These are phyloP conservation scores for Nitzschia sp. DNA, from an alignment of 108 stramenopile species.

Conservation along the genomic window DNA sequence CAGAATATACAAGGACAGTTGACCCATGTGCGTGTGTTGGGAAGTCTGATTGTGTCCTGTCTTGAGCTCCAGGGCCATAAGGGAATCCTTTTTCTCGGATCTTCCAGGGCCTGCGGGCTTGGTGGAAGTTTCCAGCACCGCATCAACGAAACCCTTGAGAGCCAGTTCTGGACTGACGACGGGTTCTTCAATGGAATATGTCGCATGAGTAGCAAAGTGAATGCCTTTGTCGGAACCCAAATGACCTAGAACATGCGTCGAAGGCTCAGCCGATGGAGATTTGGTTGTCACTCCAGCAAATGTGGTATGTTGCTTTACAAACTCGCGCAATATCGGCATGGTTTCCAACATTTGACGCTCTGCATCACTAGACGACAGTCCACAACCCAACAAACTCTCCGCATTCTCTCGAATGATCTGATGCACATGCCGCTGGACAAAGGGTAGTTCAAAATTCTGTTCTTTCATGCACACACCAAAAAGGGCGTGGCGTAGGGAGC, in stretches of 20 bases:
- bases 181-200: constrained; percentile 69
- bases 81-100: constrained; percentile 19
- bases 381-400: constrained; percentile 65
- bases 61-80: constrained; percentile 82
- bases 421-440: constrained; percentile 38
- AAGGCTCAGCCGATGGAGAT: neutral
- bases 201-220: constrained; percentile 34
- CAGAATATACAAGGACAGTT: constrained; percentile 80
- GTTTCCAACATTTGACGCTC: constrained; percentile 60
- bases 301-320: constrained; percentile 53
- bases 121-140: constrained; percentile 62
- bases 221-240: constrained; percentile 27
- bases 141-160: constrained; percentile 81
- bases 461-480: constrained; percentile 68
- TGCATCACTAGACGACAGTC: constrained; percentile 51
- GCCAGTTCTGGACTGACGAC: constrained; percentile 73
- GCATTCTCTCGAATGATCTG: constrained; percentile 65
- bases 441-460: constrained; percentile 48
- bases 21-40: constrained; percentile 71
- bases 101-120: neutral
- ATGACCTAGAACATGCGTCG: constrained; percentile 32
- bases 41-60: constrained; percentile 80
- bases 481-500: constrained; percentile 80
- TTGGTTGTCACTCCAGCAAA: constrained; percentile 12
- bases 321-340: constrained; percentile 63